Evolutionary conservation across 2,329 filamentous ascomycete genomes (phyloP).

Genomic region (Xylariaceae sp.): DNA sequence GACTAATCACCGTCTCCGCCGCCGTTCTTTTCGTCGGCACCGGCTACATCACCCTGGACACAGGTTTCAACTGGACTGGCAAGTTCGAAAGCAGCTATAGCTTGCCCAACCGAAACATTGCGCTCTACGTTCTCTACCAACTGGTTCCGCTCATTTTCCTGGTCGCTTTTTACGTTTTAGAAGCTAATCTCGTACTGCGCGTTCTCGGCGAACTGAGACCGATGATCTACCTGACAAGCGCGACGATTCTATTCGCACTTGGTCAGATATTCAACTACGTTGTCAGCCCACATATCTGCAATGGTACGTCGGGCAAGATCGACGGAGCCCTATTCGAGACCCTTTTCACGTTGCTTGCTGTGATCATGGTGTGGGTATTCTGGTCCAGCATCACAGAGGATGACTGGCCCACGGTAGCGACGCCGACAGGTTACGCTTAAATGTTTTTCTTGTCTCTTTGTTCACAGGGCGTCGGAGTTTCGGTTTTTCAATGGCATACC

Average conservation of each 20-base stretch:
- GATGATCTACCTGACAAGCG: conserved; percentile 78
- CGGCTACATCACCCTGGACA: conserved; percentile 93
- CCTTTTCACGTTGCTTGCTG: conserved; percentile 79
- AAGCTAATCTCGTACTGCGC: conserved; percentile 74
- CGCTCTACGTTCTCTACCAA: conserved; percentile 91
- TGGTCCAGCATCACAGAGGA: conserved; percentile 99
- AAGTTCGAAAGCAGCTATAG: conserved; percentile 61
- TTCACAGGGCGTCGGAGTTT: conserved; percentile 32
- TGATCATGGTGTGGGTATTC: conserved; percentile 84
- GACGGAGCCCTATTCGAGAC: conserved; percentile 92
- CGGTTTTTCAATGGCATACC: conserved; percentile 30
- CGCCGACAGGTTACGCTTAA: conserved; percentile 36
- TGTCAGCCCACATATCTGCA: conserved; percentile 84
- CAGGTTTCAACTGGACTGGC: conserved; percentile 77
- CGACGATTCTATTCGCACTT: conserved; percentile 77
- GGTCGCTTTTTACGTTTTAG: conserved; percentile 79
- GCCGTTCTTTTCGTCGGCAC: conserved; percentile 75
- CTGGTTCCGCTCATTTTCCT: conserved; percentile 83
- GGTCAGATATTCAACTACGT: conserved; percentile 97
- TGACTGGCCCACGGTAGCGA: conserved; percentile 70
- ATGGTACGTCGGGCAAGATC: conserved; percentile 75
- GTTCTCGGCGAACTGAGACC: conserved; percentile 84
- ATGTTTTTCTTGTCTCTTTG: conserved; percentile 19
- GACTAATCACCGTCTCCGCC: conserved; percentile 66
- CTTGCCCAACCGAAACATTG: conserved; percentile 65